phyloP scores from a whole-genome alignment of 306 rosid genomes.

The Urtica urens region DNA sequence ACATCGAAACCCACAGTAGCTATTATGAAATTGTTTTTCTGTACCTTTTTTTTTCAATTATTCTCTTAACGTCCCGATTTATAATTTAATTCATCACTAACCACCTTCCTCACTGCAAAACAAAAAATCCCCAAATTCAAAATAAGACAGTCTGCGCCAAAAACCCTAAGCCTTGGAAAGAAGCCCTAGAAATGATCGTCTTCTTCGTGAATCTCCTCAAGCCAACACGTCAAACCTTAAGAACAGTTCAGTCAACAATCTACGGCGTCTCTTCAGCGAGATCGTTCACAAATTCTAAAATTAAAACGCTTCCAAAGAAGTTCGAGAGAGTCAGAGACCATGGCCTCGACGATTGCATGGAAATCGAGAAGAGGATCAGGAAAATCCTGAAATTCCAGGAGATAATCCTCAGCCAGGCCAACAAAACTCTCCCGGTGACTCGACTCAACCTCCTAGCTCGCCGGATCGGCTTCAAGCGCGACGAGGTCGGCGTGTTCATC shows the following conservation, averaged over 20 bases:
- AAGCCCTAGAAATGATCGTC: conserved; percentile 21
- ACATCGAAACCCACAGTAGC: no score
- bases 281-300: conserved; percentile 56
- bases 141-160: neutral
- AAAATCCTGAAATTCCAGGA: conserved; percentile 60
- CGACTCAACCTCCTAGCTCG: conserved; percentile 71
- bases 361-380: conserved; percentile 71
- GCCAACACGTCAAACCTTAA: conserved; percentile 10
- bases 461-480: conserved; percentile 58
- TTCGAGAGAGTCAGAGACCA: conserved; percentile 63
- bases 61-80: no score
- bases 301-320: conserved; percentile 70
- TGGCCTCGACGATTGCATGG: conserved; percentile 86
- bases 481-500: conserved; percentile 50
- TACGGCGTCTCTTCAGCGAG: conserved; percentile 17
- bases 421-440: conserved; percentile 50
- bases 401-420: conserved; percentile 43
- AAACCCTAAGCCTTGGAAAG: conserved; percentile 24
- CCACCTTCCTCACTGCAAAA: no score
- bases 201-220: conserved; percentile 25
- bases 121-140: no score
- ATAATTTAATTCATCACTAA: no score
- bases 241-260: conserved; percentile 15
- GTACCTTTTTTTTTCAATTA: no score
- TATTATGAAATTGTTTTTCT: no score